Percentiles rank a stretch among this genome's conserved stretches.
Conservation (phyloP, 139 green algal species). For the Micractinium conductrix region DNA sequence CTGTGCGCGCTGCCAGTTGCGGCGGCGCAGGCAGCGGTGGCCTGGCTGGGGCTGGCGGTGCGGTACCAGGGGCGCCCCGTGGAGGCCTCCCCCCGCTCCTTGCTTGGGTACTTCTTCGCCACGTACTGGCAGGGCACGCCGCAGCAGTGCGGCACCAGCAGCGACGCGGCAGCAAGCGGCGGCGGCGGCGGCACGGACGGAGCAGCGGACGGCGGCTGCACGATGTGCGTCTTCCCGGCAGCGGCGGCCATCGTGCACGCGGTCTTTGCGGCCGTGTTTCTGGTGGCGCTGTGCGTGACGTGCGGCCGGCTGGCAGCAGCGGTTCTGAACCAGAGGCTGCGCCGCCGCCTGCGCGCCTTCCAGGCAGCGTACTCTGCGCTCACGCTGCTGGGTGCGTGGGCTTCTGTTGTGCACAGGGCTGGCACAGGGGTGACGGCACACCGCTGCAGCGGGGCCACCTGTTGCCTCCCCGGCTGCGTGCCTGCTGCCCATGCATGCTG, state of each 20-base stretch:
- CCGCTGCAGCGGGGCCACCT: not conserved
- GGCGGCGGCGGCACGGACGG: not conserved
- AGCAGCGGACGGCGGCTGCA: not conserved
- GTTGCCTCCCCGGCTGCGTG: not conserved
- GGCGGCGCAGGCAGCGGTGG: conserved; percentile 27
- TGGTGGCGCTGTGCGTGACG: conserved; percentile 26
- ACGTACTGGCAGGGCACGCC: conserved; percentile 30
- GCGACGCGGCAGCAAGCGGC: not conserved
- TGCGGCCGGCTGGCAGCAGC: not conserved
- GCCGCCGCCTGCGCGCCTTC: conserved; percentile 20
- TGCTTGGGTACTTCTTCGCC: conserved; percentile 48
- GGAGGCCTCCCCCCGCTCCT: conserved; percentile 22
- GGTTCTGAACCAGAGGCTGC: conserved; percentile 39
- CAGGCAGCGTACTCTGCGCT: conserved; percentile 10
- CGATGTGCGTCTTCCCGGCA: conserved; percentile 42
- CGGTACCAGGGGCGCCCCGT: not conserved
- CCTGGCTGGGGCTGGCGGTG: conserved; percentile 39
- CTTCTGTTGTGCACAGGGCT: not conserved
- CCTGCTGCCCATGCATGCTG: not conserved
- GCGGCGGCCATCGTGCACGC: conserved; percentile 35
- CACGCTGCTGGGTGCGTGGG: not conserved
- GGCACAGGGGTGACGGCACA: no score
- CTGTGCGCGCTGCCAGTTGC: conserved; percentile 19
- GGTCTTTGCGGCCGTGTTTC: not conserved
- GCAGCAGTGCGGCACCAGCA: conserved; percentile 31